These are phyloP conservation scores for Chrysophaeum taylorii DNA, from an alignment of 352 stramenopile species.

Conservation along the genomic window DNA sequence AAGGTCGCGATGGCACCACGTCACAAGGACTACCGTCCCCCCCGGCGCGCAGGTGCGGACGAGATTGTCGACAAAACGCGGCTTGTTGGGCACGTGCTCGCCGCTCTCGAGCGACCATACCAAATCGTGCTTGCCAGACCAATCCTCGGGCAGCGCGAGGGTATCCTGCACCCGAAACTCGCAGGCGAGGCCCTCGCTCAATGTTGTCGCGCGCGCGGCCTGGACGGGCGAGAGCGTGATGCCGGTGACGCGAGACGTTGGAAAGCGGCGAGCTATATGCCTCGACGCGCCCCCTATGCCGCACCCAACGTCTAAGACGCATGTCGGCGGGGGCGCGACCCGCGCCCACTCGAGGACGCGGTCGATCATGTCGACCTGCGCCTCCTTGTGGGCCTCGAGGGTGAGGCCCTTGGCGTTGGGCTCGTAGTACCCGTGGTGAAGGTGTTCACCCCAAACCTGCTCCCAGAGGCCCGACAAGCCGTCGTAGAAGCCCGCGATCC, in stretches of 20 bases:
- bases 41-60: conserved; percentile 35
- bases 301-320: conserved; percentile 57
- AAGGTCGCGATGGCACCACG: conserved; percentile 67
- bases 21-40: conserved; percentile 52
- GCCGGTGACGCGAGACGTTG: conserved; percentile 42
- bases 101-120: conserved; percentile 67
- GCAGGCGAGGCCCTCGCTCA: conserved; percentile 46
- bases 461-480: conserved; percentile 62
- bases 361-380: conserved; percentile 67
- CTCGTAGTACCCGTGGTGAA: conserved; percentile 72
- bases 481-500: conserved; percentile 73
- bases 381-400: conserved; percentile 35
- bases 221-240: conserved; percentile 67
- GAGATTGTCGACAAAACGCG: conserved; percentile 60
- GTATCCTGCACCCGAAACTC: conserved; percentile 47
- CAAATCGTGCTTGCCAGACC: conserved; percentile 43
- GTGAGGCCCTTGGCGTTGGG: conserved; percentile 34
- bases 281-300: conserved; percentile 59
- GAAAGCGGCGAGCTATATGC: conserved; percentile 57
- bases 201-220: conserved; percentile 47
- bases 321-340: conserved; percentile 22
- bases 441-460: conserved; percentile 52
- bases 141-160: neutral
- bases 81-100: conserved; percentile 76
- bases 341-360: conserved; percentile 55